Base-by-base conservation (phyloP, 2,329 filamentous ascomycete genomes). In the Pezicula radicicola region DNA sequence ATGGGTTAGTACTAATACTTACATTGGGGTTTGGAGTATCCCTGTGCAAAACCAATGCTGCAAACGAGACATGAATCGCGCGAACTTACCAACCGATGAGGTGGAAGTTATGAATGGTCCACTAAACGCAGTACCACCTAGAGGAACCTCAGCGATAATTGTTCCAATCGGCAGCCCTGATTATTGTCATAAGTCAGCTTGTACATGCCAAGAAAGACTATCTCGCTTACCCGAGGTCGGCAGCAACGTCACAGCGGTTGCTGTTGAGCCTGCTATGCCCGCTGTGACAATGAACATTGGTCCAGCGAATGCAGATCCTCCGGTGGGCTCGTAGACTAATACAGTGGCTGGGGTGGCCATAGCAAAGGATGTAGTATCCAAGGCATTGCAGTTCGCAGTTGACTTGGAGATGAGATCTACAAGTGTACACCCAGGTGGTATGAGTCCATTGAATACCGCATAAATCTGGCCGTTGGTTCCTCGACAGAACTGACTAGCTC, bases 31-130 rank as follows among this genome's bases (percentile, higher is more conserved):
- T 25, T 25, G 6, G 25, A 25, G 25, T 25, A 25, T 25, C 6
- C 25, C 3, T 3, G 19, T 25, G 2, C 52, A 55, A 18, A 58
- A 53, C 1, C 48, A 55, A 25, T 25, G 28, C 42, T 55, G 48
- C 25, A 7, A 52, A 45, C 3, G 18, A 30, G 13, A 47, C 35
- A 10, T 41, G 39, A 9, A 13, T 10, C 9, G 3, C 19, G 15
- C 12, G 10, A 33, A 12, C 30, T 10, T 10, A 33, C 30, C 30
- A 12, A 45, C 21, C 2, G 10, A 21, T 6, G 25, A 27, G 15
- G 27, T 45, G 10, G 42, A 27, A n/a, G 42, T 45, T 13, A 45
- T 16, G 28, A 27, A 45, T 3, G 15, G 15, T 9, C 42, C 42
- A 8, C 10, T n/a, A 28, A 45, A 45, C 9, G 27, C 5, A 3